Percentiles rank a stretch among this genome's conserved stretches.
Evolutionary conservation across 1,284 basidiomycete genomes (phyloP).

Genomic region (Fomitopsis betulina): DNA sequence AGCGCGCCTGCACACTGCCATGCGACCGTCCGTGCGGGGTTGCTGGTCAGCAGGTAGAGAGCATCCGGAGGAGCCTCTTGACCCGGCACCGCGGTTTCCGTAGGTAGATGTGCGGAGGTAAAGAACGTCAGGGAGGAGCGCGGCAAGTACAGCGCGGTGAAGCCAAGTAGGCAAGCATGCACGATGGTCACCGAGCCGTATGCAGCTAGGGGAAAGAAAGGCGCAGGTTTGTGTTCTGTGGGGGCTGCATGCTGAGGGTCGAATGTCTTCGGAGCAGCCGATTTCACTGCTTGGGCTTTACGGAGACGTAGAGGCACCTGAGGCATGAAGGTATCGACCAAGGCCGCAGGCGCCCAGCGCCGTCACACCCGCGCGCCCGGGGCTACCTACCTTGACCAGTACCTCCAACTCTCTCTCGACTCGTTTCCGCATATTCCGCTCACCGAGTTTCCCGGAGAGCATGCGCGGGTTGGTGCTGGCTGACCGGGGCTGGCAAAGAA

Average conservation of each 20-base stretch:
- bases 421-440: too few relatives aligned
- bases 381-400: too few relatives aligned
- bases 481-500: neutral
- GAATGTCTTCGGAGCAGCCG: neutral
- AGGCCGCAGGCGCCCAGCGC: neutral
- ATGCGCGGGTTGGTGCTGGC: too few relatives aligned
- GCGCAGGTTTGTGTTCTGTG: neutral
- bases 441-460: too few relatives aligned
- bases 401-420: too few relatives aligned
- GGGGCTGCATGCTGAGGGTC: neutral
- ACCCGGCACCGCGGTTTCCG: neutral
- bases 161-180: constrained; percentile 62
- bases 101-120: constrained; percentile 9
- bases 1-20: constrained; percentile 57
- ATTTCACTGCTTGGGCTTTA: neutral
- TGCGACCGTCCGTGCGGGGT: constrained; percentile 54
- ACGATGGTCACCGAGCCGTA: constrained; percentile 76
- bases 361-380: too few relatives aligned
- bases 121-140: constrained; percentile 46
- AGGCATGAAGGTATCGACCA: neutral
- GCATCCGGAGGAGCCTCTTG: constrained; percentile 31
- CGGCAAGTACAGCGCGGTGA: constrained; percentile 63
- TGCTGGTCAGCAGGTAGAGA: constrained; percentile 60
- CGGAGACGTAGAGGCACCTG: neutral
- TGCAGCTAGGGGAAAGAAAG: constrained; percentile 38